These are phyloP conservation scores for Linnemannia zychae DNA, from an alignment of 192 early-diverging fungal species.

Conservation along the genomic window DNA sequence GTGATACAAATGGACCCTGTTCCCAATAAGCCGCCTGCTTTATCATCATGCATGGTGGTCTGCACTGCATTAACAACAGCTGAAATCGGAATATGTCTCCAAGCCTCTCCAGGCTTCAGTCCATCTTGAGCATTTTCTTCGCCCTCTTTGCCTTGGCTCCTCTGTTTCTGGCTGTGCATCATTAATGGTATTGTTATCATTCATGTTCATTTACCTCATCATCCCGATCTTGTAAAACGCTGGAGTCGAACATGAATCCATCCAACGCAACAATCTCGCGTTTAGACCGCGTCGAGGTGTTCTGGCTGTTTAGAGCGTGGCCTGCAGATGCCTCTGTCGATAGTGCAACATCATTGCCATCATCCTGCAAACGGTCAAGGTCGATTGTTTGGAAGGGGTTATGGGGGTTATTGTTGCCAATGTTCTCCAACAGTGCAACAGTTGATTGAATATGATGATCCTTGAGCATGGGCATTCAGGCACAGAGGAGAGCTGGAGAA, in stretches of 20 bases:
- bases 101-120: not conserved
- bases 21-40: conserved; percentile 2
- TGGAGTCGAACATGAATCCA: conserved; percentile 23
- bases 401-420: not conserved
- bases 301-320: not conserved
- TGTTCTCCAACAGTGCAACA: not conserved
- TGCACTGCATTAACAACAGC: not conserved
- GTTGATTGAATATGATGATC: conserved; percentile 3
- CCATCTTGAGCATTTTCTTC: too few species aligned
- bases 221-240: conserved; percentile 18
- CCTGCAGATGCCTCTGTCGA: not conserved
- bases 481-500: not conserved
- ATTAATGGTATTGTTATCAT: not conserved
- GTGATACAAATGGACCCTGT: not conserved
- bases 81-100: conserved; percentile 4
- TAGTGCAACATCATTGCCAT: not conserved
- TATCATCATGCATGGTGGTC: conserved; percentile 3
- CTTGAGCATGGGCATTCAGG: conserved; percentile 9
- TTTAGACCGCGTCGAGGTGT: not conserved
- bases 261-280: conserved; percentile 8
- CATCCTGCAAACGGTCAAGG: not conserved
- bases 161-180: too few species aligned
- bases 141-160: not conserved
- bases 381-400: not conserved
- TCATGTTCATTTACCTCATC: not conserved